Conservation (phyloP, 805 yeast genomes). For the Pichia scutulata region DNA sequence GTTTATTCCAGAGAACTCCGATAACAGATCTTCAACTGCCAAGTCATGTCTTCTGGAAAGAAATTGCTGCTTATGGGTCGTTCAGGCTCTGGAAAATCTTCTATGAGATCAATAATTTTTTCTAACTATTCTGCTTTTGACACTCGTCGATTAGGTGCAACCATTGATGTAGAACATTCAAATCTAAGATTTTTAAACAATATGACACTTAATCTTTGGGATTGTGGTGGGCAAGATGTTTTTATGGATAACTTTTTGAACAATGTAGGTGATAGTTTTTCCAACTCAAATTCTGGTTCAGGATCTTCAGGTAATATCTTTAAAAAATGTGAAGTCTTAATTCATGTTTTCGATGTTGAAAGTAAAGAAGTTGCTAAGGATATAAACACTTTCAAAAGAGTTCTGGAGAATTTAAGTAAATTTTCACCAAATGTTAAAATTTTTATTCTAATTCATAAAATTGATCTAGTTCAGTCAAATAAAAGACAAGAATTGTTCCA, state of each 20-base stretch:
- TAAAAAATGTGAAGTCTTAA: conserved; percentile 90
- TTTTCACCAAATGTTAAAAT: conserved; percentile 88
- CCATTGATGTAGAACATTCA: conserved; percentile 97
- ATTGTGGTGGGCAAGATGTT: conserved; percentile 96
- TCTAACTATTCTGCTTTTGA: conserved; percentile 95
- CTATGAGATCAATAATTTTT: conserved; percentile 94
- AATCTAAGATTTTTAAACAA: conserved; percentile 88
- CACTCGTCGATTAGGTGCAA: conserved; percentile 91
- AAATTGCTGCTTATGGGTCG: conserved; percentile 77
- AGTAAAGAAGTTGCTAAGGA: conserved; percentile 87
- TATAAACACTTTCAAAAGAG: conserved; percentile 81
- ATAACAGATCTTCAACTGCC: not conserved
- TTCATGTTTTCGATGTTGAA: conserved; percentile 95
- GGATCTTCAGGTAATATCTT: conserved; percentile 53
- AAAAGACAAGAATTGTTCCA: conserved; percentile 77
- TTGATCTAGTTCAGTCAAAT: conserved; percentile 88
- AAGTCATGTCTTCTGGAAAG: conserved; percentile 33
- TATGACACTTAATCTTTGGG: conserved; percentile 95
- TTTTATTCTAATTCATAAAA: conserved; percentile 86
- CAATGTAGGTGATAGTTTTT: conserved; percentile 16
- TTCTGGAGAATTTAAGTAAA: conserved; percentile 71
- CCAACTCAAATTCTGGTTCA: conserved; percentile 33
- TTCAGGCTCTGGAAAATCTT: conserved; percentile 94
- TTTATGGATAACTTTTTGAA: conserved; percentile 82
- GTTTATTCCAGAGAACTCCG: not conserved